Evolutionary conservation across 1,139 yeast species (phyloP).

Genomic region (Suhomyces bolitotheri): DNA sequence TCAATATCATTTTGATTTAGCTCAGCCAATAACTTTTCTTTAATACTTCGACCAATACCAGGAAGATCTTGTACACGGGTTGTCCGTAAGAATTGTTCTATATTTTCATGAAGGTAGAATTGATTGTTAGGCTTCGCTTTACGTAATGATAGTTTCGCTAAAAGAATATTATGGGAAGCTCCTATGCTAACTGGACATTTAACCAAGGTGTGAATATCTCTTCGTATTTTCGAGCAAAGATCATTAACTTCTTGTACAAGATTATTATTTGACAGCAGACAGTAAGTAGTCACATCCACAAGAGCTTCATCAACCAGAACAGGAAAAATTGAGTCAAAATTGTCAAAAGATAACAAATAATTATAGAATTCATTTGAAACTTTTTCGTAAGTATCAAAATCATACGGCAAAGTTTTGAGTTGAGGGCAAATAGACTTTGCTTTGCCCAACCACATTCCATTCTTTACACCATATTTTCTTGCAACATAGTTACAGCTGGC

Average conservation of each 20-base stretch:
- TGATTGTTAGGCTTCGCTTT: constrained; percentile 82
- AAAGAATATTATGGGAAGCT: constrained; percentile 63
- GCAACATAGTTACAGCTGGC: constrained; percentile 93
- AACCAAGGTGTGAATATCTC: constrained; percentile 47
- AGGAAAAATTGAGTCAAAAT: constrained; percentile 68
- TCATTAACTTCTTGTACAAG: constrained; percentile 20
- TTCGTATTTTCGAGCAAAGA: constrained; percentile 45
- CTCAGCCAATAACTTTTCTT: constrained; percentile 37
- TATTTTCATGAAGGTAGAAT: constrained; percentile 33
- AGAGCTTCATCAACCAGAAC: constrained; percentile 91
- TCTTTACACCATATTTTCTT: constrained; percentile 66
- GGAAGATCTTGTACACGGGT: constrained; percentile 67
- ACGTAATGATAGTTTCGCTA: constrained; percentile 76
- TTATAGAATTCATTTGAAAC: constrained; percentile 49
- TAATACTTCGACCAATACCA: constrained; percentile 71
- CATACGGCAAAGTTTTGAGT: constrained; percentile 63
- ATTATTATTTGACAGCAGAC: constrained; percentile 14
- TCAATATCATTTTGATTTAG: constrained; percentile 14
- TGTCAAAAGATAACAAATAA: constrained; percentile 49
- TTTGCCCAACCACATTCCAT: constrained; percentile 84
- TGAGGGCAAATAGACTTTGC: constrained; percentile 70
- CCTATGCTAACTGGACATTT: constrained; percentile 79
- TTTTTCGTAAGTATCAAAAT: constrained; percentile 70
- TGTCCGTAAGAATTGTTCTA: constrained; percentile 38
- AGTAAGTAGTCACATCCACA: constrained; percentile 58